Base-by-base conservation (phyloP, 768 basidiomycete genomes). In the Chiua virens region DNA sequence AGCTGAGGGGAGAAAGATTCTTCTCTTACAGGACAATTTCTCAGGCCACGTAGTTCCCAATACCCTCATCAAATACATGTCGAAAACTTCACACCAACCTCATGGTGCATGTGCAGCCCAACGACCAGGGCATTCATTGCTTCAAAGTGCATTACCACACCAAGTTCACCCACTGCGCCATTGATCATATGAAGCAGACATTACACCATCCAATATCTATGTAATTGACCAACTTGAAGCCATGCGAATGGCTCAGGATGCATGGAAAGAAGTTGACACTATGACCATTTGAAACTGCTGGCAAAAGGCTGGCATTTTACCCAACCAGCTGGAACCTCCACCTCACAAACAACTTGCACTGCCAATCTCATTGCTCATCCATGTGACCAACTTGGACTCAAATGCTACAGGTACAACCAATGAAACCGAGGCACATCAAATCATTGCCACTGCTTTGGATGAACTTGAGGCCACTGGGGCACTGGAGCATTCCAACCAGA, bases 61-160 rank as follows among this genome's bases (percentile, higher is more conserved):
- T 52, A 9, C 68, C 64, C 57, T 63, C 56, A 50, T 53, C 57
- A 52, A 65, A 20, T 49, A 46, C 18, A 25, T 22, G 30, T 62
- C 59, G 28, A 50, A 1, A 55, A 48, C 6, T 56, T 53, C 4
- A 63, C 67, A 40, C 67, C 72, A 75, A 74, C 35, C 60, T 75
- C 11, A 76, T 69, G 3, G 38, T 66, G 1, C 66, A 71, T 52
- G 50, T 75, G 3, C 73, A 76, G 45, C 71, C 71, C 2, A 64
- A 57, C 15, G 70, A 75, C 35, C 58, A 64, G 18, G 73, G 72
- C 1, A 75, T 73, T 39, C 14, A 1, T 0, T 49, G 36, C 25
- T 56, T 56, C 40, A 56, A 56, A 41, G 69, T 72, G 0, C 64
- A 75, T 13, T 76, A 75, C 42, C 51, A 56, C 15, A 47, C 57